Evolutionary conservation across 495 filamentous ascomycete genomes (phyloP).

Genomic region (Eremomyces bilateralis): DNA sequence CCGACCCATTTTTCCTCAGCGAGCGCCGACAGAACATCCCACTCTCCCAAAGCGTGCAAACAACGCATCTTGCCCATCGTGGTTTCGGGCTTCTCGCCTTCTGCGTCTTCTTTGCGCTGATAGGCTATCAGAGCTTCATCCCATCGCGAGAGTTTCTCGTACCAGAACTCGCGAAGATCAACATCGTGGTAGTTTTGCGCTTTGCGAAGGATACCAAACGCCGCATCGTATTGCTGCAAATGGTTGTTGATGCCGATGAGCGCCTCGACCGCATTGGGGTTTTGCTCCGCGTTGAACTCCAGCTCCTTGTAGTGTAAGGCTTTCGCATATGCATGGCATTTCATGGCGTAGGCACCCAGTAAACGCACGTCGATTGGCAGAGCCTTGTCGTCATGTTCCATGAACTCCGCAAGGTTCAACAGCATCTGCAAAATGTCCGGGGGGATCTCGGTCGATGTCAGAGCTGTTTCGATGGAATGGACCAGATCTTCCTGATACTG

Average conservation of each 20-base stretch:
- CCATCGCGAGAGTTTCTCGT: constrained; percentile 94
- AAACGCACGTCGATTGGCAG: constrained; percentile 91
- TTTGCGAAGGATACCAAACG: constrained; percentile 87
- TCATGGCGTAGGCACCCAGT: constrained; percentile 75
- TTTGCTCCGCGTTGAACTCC: constrained; percentile 93
- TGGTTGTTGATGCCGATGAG: constrained; percentile 98
- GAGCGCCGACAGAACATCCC: constrained; percentile 72
- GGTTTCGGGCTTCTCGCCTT: constrained; percentile 61
- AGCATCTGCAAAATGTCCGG: constrained; percentile 88
- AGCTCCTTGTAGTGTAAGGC: constrained; percentile 97
- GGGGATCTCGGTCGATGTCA: constrained; percentile 79
- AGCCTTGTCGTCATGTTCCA: constrained; percentile 98
- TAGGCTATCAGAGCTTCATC: constrained; percentile 92
- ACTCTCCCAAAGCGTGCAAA: constrained; percentile 89
- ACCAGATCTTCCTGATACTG: constrained; percentile 91
- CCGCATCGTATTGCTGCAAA: constrained; percentile 89
- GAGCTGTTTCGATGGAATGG: constrained; percentile 80
- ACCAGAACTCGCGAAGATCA: constrained; percentile 93
- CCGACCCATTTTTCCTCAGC: constrained; percentile 86
- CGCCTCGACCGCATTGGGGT: constrained; percentile 84
- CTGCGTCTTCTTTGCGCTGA: constrained; percentile 49
- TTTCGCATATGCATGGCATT: constrained; percentile 94
- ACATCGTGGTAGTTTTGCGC: constrained; percentile 88
- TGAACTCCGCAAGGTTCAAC: constrained; percentile 93
- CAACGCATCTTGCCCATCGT: constrained; percentile 99